Percentiles rank a stretch among this genome's conserved stretches.
Evolutionary conservation across 768 basidiomycete genomes (phyloP).

Genomic region (Dentipellis fragilis): DNA sequence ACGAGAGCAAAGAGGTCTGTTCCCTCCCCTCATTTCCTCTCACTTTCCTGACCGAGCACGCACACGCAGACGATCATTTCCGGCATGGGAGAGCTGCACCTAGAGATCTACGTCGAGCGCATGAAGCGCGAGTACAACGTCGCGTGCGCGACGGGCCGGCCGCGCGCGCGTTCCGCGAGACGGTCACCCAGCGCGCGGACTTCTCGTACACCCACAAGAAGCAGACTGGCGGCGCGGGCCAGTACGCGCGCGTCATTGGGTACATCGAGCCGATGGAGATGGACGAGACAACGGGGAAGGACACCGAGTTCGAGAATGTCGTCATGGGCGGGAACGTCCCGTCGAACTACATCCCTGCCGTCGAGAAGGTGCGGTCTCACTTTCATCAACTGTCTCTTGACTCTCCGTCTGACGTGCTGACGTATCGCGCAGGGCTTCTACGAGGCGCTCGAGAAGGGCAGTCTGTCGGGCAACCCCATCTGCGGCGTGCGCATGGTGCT

Average conservation of each 20-base stretch:
- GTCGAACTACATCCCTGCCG: slow-evolving; percentile 83
- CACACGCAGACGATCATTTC: slow-evolving; percentile 87
- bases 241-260: slow-evolving; percentile 90
- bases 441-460: slow-evolving; percentile 88
- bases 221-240: slow-evolving; percentile 94
- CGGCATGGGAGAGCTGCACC: slow-evolving; percentile 98
- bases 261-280: slow-evolving; percentile 81
- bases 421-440: slow-evolving; percentile 71
- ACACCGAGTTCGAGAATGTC: slow-evolving; percentile 72
- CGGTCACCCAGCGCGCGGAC: slow-evolving; percentile 70
- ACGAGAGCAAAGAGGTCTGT: slow-evolving; percentile 83
- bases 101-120: slow-evolving; percentile 98
- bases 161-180: slow-evolving; percentile 93
- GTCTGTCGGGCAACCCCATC: slow-evolving; percentile 80
- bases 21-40: slow-evolving; percentile 1
- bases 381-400: too few relatives aligned
- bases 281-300: slow-evolving; percentile 71
- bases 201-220: slow-evolving; percentile 97
- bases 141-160: slow-evolving; percentile 88
- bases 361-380: slow-evolving; percentile 64
- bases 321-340: slow-evolving; percentile 94
- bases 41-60: not conserved
- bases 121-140: slow-evolving; percentile 98
- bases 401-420: not conserved
- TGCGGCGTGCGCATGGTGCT: slow-evolving; percentile 80